Percentiles rank a stretch among this genome's conserved stretches.
phyloP scores from a whole-genome alignment of 352 stramenopile species.

The Pythium aquatile region DNA sequence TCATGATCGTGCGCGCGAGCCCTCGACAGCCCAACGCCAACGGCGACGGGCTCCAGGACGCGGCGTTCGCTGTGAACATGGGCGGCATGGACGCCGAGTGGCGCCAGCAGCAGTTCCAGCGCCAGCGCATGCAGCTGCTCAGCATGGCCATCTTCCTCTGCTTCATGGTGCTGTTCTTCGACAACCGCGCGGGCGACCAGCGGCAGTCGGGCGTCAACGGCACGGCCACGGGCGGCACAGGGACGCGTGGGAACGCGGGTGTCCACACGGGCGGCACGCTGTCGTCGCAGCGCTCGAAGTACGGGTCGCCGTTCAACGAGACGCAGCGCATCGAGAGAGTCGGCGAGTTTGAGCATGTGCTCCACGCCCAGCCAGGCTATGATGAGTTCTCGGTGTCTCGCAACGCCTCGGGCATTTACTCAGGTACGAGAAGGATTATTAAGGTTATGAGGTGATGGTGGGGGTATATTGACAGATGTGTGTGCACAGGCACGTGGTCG shows the following conservation, averaged over 20 bases:
- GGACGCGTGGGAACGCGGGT: slow-evolving; percentile 11
- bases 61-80: slow-evolving; percentile 47
- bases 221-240: slow-evolving; percentile 33
- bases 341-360: slow-evolving; percentile 45
- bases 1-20: slow-evolving; percentile 79
- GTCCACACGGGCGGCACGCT: neutral
- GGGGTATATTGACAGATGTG: neutral
- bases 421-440: slow-evolving; percentile 27
- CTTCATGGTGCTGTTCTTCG: slow-evolving; percentile 86
- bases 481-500: slow-evolving; percentile 45
- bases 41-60: slow-evolving; percentile 27
- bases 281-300: slow-evolving; percentile 5
- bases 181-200: slow-evolving; percentile 60
- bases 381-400: slow-evolving; percentile 34
- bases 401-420: slow-evolving; percentile 83
- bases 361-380: slow-evolving; percentile 53
- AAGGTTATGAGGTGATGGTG: neutral
- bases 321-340: slow-evolving; percentile 52
- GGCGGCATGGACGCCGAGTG: slow-evolving; percentile 78
- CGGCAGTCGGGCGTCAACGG: slow-evolving; percentile 20
- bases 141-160: slow-evolving; percentile 87
- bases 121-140: slow-evolving; percentile 85
- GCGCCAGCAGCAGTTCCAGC: slow-evolving; percentile 84
- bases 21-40: slow-evolving; percentile 37
- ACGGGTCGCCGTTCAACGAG: slow-evolving; percentile 52